These are phyloP conservation scores for Pythium guiyangense DNA, from an alignment of 352 stramenopile genomes.

Conservation along the genomic window DNA sequence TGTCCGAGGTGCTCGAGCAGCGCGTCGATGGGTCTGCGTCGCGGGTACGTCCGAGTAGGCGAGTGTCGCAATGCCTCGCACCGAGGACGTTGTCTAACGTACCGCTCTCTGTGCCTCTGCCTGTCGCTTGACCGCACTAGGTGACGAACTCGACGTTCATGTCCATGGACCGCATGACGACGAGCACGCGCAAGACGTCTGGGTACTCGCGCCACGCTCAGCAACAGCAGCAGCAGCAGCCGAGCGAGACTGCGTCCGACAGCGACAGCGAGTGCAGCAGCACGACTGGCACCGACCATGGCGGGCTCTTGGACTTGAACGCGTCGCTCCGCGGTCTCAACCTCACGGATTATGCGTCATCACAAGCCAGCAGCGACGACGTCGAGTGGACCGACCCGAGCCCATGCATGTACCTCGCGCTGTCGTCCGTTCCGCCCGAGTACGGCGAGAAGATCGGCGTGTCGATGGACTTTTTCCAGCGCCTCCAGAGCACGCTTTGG, in stretches of 20 bases:
- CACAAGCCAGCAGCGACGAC: slow-evolving; percentile 10
- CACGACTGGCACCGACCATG: slow-evolving; percentile 5
- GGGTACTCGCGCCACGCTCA: background rate
- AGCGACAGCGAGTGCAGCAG: slow-evolving; percentile 16
- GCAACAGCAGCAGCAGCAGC: slow-evolving; percentile 1
- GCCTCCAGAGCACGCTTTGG: slow-evolving; percentile 57
- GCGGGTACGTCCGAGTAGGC: slow-evolving; percentile 6
- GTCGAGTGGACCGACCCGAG: slow-evolving; percentile 15
- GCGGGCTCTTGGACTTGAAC: slow-evolving; percentile 22
- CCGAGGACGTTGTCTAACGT: background rate
- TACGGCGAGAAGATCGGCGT: slow-evolving; percentile 51
- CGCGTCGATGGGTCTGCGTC: slow-evolving; percentile 26
- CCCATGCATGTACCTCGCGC: slow-evolving; percentile 30
- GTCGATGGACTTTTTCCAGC: slow-evolving; percentile 62
- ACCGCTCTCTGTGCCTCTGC: background rate
- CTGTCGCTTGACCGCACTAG: background rate
- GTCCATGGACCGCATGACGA: slow-evolving; percentile 6
- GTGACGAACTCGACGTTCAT: slow-evolving; percentile 9
- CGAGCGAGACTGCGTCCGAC: slow-evolving; percentile 11
- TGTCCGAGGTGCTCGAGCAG: slow-evolving; percentile 79
- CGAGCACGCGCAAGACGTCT: slow-evolving; percentile 1
- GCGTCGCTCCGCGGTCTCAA: slow-evolving; percentile 26
- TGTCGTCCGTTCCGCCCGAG: slow-evolving; percentile 31
- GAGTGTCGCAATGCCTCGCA: too few species aligned
- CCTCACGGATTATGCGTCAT: slow-evolving; percentile 16